These are phyloP conservation scores for Gossypium davidsonii DNA, from an alignment of 441 rosid genomes.

Conservation along the genomic window DNA sequence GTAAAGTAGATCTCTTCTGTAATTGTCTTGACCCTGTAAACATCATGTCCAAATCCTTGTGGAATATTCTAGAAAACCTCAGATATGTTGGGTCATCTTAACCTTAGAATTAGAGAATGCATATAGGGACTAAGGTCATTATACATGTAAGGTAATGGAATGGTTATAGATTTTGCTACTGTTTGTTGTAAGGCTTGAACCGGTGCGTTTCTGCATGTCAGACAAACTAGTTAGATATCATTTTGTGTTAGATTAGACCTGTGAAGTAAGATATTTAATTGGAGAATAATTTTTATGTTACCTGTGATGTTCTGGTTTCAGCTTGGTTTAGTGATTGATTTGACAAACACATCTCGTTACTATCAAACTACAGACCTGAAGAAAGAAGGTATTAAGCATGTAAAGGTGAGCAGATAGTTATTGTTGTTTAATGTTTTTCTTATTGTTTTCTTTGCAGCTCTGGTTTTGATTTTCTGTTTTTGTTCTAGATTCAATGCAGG, in stretches of 20 bases:
- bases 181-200: background rate
- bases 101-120: background rate
- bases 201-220: background rate
- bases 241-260: background rate
- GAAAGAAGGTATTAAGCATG: constrained; percentile 87
- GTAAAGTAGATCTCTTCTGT: background rate
- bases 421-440: constrained; percentile 5
- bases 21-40: background rate
- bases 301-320: constrained; percentile 26
- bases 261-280: background rate
- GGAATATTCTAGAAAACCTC: background rate
- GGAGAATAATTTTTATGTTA: background rate
- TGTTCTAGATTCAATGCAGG: constrained; percentile 73
- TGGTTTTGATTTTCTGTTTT: constrained; percentile 14
- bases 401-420: constrained; percentile 51
- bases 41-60: background rate
- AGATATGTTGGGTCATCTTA: background rate
- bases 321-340: constrained; percentile 98
- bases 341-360: constrained; percentile 92
- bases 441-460: background rate
- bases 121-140: background rate
- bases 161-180: background rate
- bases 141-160: background rate
- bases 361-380: constrained; percentile 69
- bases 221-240: background rate